Conservation (phyloP, 345 rosid species). For the Aegle marmelos region DNA sequence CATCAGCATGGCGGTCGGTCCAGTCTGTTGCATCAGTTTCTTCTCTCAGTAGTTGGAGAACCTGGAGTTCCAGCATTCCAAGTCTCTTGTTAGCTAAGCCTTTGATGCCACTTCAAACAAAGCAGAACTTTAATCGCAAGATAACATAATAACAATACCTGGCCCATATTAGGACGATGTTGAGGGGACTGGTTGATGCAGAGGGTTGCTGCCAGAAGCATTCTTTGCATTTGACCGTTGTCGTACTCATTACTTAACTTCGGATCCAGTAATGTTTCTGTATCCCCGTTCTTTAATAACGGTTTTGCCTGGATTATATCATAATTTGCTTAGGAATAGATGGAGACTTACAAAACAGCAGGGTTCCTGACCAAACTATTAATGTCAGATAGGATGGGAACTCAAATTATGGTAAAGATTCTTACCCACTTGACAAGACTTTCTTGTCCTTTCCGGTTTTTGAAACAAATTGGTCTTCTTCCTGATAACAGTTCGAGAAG, state of each 20-base stretch:
- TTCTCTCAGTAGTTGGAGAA: slow-evolving; percentile 24
- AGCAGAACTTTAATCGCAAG: not conserved
- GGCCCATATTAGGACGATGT: slow-evolving; percentile 33
- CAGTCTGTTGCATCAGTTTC: slow-evolving; percentile 14
- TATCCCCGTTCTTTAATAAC: slow-evolving; percentile 31
- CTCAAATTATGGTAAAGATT: not conserved
- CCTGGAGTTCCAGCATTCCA: slow-evolving; percentile 8
- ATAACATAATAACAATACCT: slow-evolving; percentile 22
- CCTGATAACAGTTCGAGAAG: slow-evolving; percentile 53
- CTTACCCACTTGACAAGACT: slow-evolving; percentile 57
- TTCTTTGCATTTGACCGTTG: slow-evolving; percentile 33
- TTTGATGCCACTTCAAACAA: not conserved
- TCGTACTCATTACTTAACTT: slow-evolving; percentile 26
- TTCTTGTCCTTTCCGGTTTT: slow-evolving; percentile 19
- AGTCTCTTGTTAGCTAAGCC: not conserved
- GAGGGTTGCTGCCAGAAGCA: slow-evolving; percentile 41
- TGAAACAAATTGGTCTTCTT: slow-evolving; percentile 33
- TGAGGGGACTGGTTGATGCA: slow-evolving; percentile 35
- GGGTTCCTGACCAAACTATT: not conserved
- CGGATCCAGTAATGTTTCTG: slow-evolving; percentile 34
- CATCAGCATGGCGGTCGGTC: slow-evolving; percentile 7
- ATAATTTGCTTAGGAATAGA: not conserved
- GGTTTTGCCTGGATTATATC: slow-evolving; percentile 39
- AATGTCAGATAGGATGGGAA: not conserved
- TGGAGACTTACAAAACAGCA: not conserved